phyloP scores from a whole-genome alignment of 805 yeast species.

The Hanseniaspora vineae region DNA sequence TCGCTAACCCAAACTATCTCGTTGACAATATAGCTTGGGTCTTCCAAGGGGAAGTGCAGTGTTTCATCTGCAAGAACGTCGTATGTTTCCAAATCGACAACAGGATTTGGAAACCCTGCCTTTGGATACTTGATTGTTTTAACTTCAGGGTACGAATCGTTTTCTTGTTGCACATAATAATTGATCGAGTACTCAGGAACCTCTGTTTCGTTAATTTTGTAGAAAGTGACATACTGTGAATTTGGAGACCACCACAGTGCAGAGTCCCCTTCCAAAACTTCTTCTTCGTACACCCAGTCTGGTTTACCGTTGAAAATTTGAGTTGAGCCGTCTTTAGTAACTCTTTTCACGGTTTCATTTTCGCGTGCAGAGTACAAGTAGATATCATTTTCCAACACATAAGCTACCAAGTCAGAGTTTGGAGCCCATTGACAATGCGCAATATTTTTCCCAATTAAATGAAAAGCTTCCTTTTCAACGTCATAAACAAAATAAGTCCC shows the following conservation, averaged over 20 bases:
- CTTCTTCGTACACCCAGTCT: constrained; percentile 93
- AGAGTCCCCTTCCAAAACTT: constrained; percentile 55
- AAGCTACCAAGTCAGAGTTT: constrained; percentile 49
- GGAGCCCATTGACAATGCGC: constrained; percentile 65
- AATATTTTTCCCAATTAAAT: constrained; percentile 21
- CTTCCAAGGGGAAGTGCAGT: constrained; percentile 26
- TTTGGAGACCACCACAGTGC: constrained; percentile 84
- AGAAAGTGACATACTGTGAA: constrained; percentile 50
- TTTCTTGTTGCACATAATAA: constrained; percentile 48
- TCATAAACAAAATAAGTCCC: constrained; percentile 33
- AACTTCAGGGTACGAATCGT: constrained; percentile 47
- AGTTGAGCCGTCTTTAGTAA: constrained; percentile 60
- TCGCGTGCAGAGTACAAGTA: constrained; percentile 33
- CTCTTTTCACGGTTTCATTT: constrained; percentile 26
- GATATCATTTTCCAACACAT: constrained; percentile 57
- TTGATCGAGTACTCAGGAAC: constrained; percentile 68
- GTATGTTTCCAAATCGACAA: constrained; percentile 40
- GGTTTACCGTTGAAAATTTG: constrained; percentile 77
- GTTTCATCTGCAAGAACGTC: constrained; percentile 21
- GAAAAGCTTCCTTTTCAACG: constrained; percentile 15
- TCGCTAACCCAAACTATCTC: constrained; percentile 64
- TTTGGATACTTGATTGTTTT: constrained; percentile 66
- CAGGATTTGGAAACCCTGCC: constrained; percentile 68
- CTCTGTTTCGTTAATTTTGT: constrained; percentile 57
- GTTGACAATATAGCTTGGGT: constrained; percentile 39